These are phyloP conservation scores for Agaricales sp. DNA, from an alignment of 1,284 basidiomycete species.

Conservation along the genomic window DNA sequence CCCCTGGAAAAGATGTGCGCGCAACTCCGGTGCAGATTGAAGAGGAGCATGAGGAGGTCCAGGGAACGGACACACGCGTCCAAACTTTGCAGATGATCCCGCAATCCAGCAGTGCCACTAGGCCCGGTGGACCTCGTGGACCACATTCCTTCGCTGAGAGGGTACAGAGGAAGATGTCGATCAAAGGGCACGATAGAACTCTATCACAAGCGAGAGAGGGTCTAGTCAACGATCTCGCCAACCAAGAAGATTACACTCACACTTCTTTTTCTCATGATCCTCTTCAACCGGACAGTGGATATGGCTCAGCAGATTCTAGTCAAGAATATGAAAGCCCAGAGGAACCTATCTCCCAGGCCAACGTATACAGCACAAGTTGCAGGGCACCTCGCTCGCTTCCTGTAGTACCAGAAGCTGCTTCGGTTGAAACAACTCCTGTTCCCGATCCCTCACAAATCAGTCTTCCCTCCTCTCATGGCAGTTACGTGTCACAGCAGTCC, in stretches of 20 bases:
- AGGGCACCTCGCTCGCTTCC: not conserved
- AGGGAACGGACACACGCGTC: slow-evolving; percentile 7
- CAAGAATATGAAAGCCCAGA: not conserved
- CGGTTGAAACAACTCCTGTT: not conserved
- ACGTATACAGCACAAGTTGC: not conserved
- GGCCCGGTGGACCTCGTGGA: slow-evolving; percentile 18
- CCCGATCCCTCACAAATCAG: not conserved
- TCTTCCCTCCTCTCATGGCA: not conserved
- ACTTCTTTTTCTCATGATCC: too few relatives aligned
- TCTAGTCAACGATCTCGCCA: too few relatives aligned
- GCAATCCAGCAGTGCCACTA: slow-evolving; percentile 10
- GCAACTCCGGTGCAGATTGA: not conserved
- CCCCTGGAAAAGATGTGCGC: not conserved
- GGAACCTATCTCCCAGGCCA: not conserved
- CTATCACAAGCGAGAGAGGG: not conserved
- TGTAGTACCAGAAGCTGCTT: not conserved
- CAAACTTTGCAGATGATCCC: slow-evolving; percentile 10
- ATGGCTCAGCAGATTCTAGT: not conserved
- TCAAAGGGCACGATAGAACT: not conserved
- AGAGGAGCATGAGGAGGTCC: not conserved
- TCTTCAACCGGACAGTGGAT: not conserved
- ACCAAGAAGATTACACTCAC: not conserved
- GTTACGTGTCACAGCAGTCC: not conserved
- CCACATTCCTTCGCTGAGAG: slow-evolving; percentile 26
- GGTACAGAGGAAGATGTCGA: slow-evolving; percentile 25